Percentiles rank a stretch among this genome's conserved stretches.
Evolutionary conservation across 2,329 filamentous ascomycete genomes (phyloP).

Genomic region (Ophiostoma quercus): DNA sequence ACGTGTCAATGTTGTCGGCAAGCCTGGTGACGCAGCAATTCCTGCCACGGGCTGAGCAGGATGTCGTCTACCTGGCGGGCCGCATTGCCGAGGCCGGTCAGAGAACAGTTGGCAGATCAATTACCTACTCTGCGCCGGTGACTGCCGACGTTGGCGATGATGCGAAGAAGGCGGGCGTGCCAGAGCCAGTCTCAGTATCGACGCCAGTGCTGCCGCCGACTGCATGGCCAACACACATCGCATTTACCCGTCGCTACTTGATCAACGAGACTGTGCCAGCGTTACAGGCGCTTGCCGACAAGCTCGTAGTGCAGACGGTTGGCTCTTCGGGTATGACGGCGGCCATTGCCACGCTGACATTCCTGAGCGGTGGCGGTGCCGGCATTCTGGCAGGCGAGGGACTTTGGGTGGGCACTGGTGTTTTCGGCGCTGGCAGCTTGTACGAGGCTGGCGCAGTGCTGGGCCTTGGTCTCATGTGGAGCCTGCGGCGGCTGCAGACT

Average conservation of each 20-base stretch:
- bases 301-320: conserved; percentile 67
- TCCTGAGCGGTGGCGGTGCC: conserved; percentile 40
- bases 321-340: conserved; percentile 62
- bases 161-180: background rate
- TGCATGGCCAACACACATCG: conserved; percentile 71
- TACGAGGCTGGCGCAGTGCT: conserved; percentile 60
- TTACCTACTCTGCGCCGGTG: conserved; percentile 30
- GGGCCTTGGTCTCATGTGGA: conserved; percentile 56
- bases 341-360: conserved; percentile 51
- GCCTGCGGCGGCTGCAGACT: conserved; percentile 54
- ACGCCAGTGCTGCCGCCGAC: background rate
- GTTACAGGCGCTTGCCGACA: conserved; percentile 67
- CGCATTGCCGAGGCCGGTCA: conserved; percentile 39
- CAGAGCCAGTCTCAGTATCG: background rate
- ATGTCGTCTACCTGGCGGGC: conserved; percentile 77
- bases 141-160: conserved; percentile 22
- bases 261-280: conserved; percentile 62
- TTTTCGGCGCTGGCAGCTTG: conserved; percentile 29
- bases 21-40: conserved; percentile 74
- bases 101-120: conserved; percentile 15
- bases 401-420: conserved; percentile 14
- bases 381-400: conserved; percentile 38
- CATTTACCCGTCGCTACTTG: conserved; percentile 62
- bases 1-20: conserved; percentile 75
- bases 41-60: conserved; percentile 70